Evolutionary conservation across 257 asterid genomes (phyloP).

Genomic region (Fraxinus anomala): DNA sequence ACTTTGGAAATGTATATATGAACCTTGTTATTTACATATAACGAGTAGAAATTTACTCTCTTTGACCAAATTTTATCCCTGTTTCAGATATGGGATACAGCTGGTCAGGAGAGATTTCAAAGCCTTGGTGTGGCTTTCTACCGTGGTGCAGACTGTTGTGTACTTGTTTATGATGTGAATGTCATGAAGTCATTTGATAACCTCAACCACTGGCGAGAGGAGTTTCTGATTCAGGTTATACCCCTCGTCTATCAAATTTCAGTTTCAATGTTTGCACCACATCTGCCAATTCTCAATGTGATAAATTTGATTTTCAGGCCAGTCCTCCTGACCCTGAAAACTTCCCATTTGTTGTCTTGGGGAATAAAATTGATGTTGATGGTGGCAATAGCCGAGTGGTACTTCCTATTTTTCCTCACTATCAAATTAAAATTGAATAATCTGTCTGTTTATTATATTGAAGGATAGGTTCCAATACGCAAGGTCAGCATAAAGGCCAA

Average conservation of each 20-base stretch:
- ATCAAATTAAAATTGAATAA: not conserved
- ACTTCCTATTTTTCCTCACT: conserved; percentile 10
- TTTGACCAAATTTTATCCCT: not conserved
- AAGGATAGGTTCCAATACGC: not conserved
- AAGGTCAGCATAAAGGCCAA: not conserved
- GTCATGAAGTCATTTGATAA: conserved; percentile 55
- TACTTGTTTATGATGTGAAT: conserved; percentile 55
- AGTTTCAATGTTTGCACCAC: conserved; percentile 15
- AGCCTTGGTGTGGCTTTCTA: conserved; percentile 81
- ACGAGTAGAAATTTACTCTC: not conserved
- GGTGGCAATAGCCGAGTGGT: conserved; percentile 77
- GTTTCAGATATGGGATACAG: conserved; percentile 71
- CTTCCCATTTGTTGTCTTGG: conserved; percentile 61
- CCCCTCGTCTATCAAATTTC: conserved; percentile 14
- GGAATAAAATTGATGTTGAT: conserved; percentile 60
- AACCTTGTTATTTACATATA: not conserved
- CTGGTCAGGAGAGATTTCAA: conserved; percentile 76
- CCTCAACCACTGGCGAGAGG: conserved; percentile 71
- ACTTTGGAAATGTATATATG: not conserved
- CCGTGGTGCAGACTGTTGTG: conserved; percentile 75
- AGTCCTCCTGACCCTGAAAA: conserved; percentile 67
- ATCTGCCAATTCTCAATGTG: conserved; percentile 11
- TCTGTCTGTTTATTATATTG: not conserved
- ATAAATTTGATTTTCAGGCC: conserved; percentile 43
- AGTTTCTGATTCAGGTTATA: conserved; percentile 63